A percentile compares a stretch with the other conserved stretches of the same genome.
phyloP scores from a whole-genome alignment of 2,329 filamentous ascomycete genomes.

The Colletotrichum cuscutae region DNA sequence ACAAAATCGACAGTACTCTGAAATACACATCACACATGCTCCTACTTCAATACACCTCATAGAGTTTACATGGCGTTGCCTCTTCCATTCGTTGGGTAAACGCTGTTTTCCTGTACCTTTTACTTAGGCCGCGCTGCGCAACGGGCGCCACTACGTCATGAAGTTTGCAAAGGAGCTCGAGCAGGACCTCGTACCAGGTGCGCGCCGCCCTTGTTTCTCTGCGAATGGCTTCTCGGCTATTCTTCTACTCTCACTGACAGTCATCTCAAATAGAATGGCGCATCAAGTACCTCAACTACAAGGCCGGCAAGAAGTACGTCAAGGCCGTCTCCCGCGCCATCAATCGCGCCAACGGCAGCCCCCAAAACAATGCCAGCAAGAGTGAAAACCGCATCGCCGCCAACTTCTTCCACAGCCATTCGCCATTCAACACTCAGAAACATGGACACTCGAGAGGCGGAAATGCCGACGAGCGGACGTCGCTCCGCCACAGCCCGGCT shows the following conservation, averaged over 20 bases:
- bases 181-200: constrained; percentile 85
- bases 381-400: constrained; percentile 13
- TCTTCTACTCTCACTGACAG: background rate
- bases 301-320: constrained; percentile 92
- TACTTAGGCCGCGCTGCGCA: background rate
- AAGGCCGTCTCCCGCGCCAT: constrained; percentile 84
- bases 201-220: constrained; percentile 35
- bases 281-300: constrained; percentile 94
- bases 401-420: constrained; percentile 8
- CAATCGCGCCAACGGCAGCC: constrained; percentile 56
- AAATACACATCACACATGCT: background rate
- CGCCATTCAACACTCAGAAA: constrained; percentile 16
- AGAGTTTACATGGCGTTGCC: constrained; percentile 21
- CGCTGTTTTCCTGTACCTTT: background rate
- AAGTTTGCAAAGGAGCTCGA: constrained; percentile 84
- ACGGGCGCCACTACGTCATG: constrained; percentile 54
- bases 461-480: constrained; percentile 37
- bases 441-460: background rate
- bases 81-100: background rate
- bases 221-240: background rate
- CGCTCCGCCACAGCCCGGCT: constrained; percentile 40
- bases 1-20: background rate
- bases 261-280: constrained; percentile 75
- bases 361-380: constrained; percentile 5
- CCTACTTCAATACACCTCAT: background rate